Evolutionary conservation across 2,329 filamentous ascomycete genomes (phyloP).

Genomic region (Colletotrichum phormii): DNA sequence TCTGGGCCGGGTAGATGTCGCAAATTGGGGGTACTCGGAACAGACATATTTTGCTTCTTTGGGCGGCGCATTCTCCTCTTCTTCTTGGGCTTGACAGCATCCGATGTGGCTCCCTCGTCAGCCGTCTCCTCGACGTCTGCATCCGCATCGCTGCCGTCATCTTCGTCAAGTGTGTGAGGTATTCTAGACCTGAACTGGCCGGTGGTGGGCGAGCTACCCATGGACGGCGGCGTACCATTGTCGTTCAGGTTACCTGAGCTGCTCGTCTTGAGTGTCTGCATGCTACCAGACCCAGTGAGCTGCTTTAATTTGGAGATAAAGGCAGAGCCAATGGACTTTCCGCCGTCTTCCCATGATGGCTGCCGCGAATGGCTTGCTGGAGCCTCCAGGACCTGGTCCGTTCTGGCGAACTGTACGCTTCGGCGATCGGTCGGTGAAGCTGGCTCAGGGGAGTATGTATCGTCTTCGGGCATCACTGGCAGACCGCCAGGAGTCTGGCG

Average conservation of each 20-base stretch:
- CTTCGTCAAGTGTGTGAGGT: slow-evolving; percentile 65
- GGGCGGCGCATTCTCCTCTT: slow-evolving; percentile 67
- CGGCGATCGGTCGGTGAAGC: slow-evolving; percentile 58
- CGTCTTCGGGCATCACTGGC: slow-evolving; percentile 37
- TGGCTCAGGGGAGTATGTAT: slow-evolving; percentile 40
- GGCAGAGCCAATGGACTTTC: slow-evolving; percentile 70
- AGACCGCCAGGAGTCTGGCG: slow-evolving; percentile 17
- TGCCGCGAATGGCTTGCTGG: slow-evolving; percentile 67
- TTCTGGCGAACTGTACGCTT: slow-evolving; percentile 81
- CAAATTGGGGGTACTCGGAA: slow-evolving; percentile 72
- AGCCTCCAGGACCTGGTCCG: slow-evolving; percentile 61
- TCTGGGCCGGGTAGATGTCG: slow-evolving; percentile 56
- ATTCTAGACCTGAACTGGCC: slow-evolving; percentile 59
- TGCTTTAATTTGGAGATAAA: slow-evolving; percentile 85
- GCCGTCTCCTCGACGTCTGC: slow-evolving; percentile 89
- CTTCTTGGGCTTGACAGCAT: slow-evolving; percentile 66
- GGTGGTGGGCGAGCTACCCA: slow-evolving; percentile 60
- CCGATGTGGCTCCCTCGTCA: slow-evolving; percentile 73
- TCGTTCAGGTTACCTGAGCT: slow-evolving; percentile 47
- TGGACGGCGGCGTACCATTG: slow-evolving; percentile 50
- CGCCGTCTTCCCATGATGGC: slow-evolving; percentile 74
- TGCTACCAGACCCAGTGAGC: slow-evolving; percentile 66
- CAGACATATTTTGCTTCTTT: slow-evolving; percentile 59
- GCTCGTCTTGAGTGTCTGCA: slow-evolving; percentile 59
- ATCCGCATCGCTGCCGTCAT: slow-evolving; percentile 74